Evolutionary conservation across 306 rosid species (phyloP).

Genomic region (Crotalaria pallida): DNA sequence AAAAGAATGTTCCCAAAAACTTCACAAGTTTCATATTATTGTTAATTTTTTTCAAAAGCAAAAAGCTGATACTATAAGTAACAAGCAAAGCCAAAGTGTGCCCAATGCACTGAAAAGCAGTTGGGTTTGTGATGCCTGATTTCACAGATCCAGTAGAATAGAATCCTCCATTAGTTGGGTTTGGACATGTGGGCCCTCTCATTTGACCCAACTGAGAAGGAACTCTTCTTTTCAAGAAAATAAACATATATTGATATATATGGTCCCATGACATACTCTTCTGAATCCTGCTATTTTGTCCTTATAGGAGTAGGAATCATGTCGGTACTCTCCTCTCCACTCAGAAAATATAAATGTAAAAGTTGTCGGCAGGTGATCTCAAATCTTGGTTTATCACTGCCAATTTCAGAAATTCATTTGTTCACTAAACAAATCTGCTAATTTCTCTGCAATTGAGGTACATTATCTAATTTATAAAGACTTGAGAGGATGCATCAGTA

Average conservation of each 20-base stretch:
- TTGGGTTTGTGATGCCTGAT: slow-evolving; percentile 3
- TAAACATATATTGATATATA: neutral
- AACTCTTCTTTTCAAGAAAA: neutral
- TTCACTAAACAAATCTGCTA: neutral
- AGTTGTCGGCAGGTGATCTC: neutral
- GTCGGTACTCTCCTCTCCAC: neutral
- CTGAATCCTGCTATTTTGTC: neutral
- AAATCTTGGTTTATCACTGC: neutral
- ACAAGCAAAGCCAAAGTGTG: slow-evolving; percentile 4
- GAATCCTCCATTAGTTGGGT: neutral
- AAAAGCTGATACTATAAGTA: neutral
- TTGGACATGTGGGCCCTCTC: slow-evolving; percentile 14
- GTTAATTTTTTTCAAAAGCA: neutral
- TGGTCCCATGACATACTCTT: neutral
- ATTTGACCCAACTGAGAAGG: neutral
- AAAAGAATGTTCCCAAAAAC: neutral
- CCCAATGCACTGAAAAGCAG: slow-evolving; percentile 10
- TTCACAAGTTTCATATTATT: too few species aligned
- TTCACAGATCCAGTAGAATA: neutral
- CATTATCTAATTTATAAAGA: neutral
- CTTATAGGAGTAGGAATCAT: neutral
- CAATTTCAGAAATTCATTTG: neutral
- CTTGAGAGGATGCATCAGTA: neutral
- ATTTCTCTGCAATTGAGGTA: neutral
- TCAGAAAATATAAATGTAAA: neutral